Evolutionary conservation across 2,329 filamentous ascomycete genomes (phyloP).

Genomic region (Ophiocordyceps robertsii): DNA sequence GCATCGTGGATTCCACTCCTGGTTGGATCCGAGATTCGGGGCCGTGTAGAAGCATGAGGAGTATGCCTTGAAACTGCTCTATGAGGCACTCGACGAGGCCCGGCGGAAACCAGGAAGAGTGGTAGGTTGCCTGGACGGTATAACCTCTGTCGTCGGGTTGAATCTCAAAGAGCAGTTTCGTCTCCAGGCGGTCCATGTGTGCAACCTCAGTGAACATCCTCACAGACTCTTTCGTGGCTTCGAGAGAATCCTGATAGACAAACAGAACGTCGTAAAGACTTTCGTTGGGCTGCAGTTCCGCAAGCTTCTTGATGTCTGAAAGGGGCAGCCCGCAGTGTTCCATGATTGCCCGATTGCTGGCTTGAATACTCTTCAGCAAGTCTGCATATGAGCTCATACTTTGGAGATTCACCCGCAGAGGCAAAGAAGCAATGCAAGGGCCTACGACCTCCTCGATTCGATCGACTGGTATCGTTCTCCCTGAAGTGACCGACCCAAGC

Average conservation of each 20-base stretch:
- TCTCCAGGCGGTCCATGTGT: conserved; percentile 62
- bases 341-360: conserved; percentile 51
- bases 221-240: conserved; percentile 12
- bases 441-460: conserved; percentile 64
- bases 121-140: conserved; percentile 32
- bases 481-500: conserved; percentile 72
- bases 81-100: conserved; percentile 43
- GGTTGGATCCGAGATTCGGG: conserved; percentile 6
- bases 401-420: conserved; percentile 50
- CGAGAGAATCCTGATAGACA: conserved; percentile 68
- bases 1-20: conserved; percentile 11
- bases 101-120: conserved; percentile 33
- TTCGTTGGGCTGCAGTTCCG: conserved; percentile 38
- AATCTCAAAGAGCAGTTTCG: conserved; percentile 61
- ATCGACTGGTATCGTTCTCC: conserved; percentile 57
- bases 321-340: conserved; percentile 51
- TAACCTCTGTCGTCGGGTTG: conserved; percentile 42
- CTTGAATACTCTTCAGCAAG: conserved; percentile 50
- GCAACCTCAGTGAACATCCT: conserved; percentile 37
- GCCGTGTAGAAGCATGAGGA: conserved; percentile 14
- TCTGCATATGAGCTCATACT: conserved; percentile 39
- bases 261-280: conserved; percentile 66
- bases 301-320: conserved; percentile 52
- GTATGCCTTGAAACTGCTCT: conserved; percentile 45
- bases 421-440: conserved; percentile 66